Base-by-base conservation (phyloP, 768 basidiomycete genomes). In the Rubroboletus pulcherrimus region DNA sequence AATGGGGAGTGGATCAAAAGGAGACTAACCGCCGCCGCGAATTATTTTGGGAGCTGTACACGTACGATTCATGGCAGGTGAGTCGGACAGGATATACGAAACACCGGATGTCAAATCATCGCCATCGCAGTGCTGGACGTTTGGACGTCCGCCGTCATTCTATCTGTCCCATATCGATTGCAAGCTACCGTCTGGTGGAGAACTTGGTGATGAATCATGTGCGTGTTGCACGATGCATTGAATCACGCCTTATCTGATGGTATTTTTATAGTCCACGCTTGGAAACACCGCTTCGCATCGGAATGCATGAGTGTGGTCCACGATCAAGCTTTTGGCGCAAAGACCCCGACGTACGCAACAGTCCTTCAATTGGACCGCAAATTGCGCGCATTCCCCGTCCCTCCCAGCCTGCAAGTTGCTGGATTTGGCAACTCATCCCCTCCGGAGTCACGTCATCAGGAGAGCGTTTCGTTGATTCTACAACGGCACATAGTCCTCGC, bases 261-360 rank as follows among this genome's bases (percentile, higher is more conserved):
- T 46, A 1, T 4, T 29, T 15, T 26, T 19, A 7, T n/a, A 87
- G 86, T 79, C 68, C 78, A 85, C 56, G 76, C 80, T 21, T 87
- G 86, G 86, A 87, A 87, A 69, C 84, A 87, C 61, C 78, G 82
- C 30, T 87, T 86, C 56, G 74, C 78, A 19, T 81, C 83, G 1
- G 84, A 86, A 64, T 87, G 85, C 63, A 84, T 87, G 82, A 81
- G 81, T 37, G 71, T 83, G 7, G 76, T 87, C 51, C 83, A 86
- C 57, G 86, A 87, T 60, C 84, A 87, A 67, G 86, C 86, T 0
- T 87, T 85, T 57, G 84, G 84, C 10, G 85, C 85, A 26, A 85
- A 82, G 68, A 81, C 81, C 51, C 86, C 86, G 19, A 82, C 82
- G 11, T 87, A 87, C 56, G 78, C 82, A 11, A 85, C 83, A 0